Base-by-base conservation (phyloP, 257 asterid species). In the Anisodus tanguticus region DNA sequence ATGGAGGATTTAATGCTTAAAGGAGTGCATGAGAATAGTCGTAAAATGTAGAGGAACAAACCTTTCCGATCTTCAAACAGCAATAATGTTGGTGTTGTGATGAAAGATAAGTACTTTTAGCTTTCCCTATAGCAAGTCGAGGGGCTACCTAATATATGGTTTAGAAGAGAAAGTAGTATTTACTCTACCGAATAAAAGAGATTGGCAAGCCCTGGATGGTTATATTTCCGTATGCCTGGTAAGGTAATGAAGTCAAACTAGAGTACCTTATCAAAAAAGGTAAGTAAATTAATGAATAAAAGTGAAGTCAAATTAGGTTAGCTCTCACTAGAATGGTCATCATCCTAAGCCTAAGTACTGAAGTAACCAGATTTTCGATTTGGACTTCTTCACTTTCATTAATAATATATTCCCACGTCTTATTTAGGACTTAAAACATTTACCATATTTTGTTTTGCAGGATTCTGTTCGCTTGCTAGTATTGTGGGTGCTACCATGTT, bases 401-500 rank as follows among this genome's bases (percentile, higher is more conserved):
- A 17, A 10, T 45, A 45, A 4, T 19, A 5, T 74, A 74, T 74
- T 22, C 43, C 37, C 80, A 74, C 7, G 11, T 47, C 60, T 22
- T 45, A 74, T 74, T 49, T 74, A 47, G 41, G 60, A 74, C 19
- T 72, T 74, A 19, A 10, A 74, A 22, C 43, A 22, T 74, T 74
- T 74, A 22, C 59, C 19, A 8, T 62, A 4, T 87, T 85, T 62
- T 62, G 13, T 79, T 86, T 78, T 87, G 88, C 95, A 95, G 98
- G 93, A 86, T 37, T 95, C 97, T 8, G 26, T 88, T 9, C 95
- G 95, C 68, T 83, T 91, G 71, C 85, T 95, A 59, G 87, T 89
- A 58, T 45, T 91, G 70, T 93, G 94, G 97, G 87, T 91, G 84
- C 31, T 93, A 78, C 91, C 93, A 0, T 91, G 98, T 83, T 85